Base-by-base conservation (phyloP, 2,329 filamentous ascomycete genomes). In the Epichloe glyceriae region DNA sequence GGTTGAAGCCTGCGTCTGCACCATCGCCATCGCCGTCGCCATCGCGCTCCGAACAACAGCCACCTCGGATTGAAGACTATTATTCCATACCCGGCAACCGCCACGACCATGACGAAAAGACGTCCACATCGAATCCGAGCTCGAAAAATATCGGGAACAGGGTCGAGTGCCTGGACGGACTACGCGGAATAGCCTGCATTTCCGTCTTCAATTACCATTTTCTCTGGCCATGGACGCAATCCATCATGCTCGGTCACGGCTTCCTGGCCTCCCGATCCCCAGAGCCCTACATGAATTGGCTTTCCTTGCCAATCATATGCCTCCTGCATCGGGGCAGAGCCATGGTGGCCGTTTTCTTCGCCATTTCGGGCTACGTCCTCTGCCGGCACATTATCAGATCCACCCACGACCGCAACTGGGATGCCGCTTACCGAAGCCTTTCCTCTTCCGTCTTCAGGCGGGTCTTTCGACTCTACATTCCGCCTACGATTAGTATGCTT, bases 291-390 rank as follows among this genome's bases (percentile, higher is more conserved):
- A 56, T 51, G 39, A 57, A 57, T 15, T 64, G 59, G 61, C 54
- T 58, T 4, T 63, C 64, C 6, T 50, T 70, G 45, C 68, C 68
- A n/a, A 69, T 70, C 50, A 44, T 70, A 33, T 69, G 67, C 45
- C 62, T 70, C 3, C 46, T 69, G 53, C 65, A 70, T 49, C 64
- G 67, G 39, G 68, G 68, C 3, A 62, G 66, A 5, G 62, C 67
- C 11, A 70, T 70, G 67, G 67, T 70, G 5, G 65, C 67, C 49
- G 67, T 71, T 39, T 71, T 71, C 60, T 71, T 71, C 47, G 67
- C 66, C 56, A 69, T 70, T 30, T 70, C 68, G 0, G 68, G 68
- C n/a, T 70, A 70, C 47, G 68, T 70, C 26, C 60, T 70, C 35
- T 68, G 62, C 20, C 61, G 67, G 5, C 67, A 69, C 49, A 64